Base-by-base conservation (phyloP, 1,284 basidiomycete genomes). In the Ceratobasidium sp. region DNA sequence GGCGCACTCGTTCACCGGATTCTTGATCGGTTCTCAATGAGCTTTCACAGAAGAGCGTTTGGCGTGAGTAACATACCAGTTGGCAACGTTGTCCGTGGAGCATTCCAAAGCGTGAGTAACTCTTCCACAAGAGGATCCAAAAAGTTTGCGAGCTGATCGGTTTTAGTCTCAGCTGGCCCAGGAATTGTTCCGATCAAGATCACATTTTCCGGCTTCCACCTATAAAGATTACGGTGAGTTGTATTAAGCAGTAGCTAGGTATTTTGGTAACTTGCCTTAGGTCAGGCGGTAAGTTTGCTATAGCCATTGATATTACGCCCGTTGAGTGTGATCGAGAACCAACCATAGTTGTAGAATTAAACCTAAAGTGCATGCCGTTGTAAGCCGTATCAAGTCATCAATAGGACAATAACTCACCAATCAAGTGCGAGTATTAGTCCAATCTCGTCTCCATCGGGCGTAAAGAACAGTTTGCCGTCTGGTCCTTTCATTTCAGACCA, bases 251-350 rank as follows among this genome's bases (percentile, higher is more conserved):
- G n/a, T 17, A 68, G 50, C 33, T 23, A 23, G 42, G n/a, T 50
- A 46, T n/a, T 46, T 26, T 17, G 46, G 44, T 48, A 26, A 74
- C 59, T 38, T 33, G 44, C 71, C 71, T 46, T 15, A 74, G 71
- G 38, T 74, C 71, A 26, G 71, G 59, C 26, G 71, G 71, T 33
- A 74, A 50, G 46, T 74, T 74, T 40, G 71, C 71, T 15, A 74
- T 61, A 12, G 56, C 56, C 46, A 74, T 62, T 46, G 56, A 46
- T 44, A 74, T 64, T 2, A 64, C 71, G 10, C 59, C 56, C 9
- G 59, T 64, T 12, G 57, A 62, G 23, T 64, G 59, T 10, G 59
- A 54, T 50, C 59, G 56, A 40, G 57, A 54, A 20, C 71, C 57
- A 38, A 61, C 44, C 71, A 62, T 62, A 26, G 71, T 64, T 17